Evolutionary conservation across 495 filamentous ascomycete genomes (phyloP).

Genomic region (Geoglossum glabrum): DNA sequence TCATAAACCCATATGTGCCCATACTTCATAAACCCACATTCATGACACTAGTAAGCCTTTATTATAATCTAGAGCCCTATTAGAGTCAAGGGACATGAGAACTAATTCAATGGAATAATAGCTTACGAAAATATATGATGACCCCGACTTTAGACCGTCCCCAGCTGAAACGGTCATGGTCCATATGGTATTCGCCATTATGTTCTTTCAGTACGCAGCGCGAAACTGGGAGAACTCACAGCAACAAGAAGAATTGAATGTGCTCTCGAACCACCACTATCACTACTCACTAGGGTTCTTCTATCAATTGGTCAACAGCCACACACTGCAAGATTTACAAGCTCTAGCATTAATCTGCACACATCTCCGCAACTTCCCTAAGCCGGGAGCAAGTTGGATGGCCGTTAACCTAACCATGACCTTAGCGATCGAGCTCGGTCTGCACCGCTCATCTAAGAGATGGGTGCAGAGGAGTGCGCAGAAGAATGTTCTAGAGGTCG

Average conservation of each 20-base stretch:
- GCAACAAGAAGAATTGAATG: conserved; percentile 31
- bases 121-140: conserved; percentile 42
- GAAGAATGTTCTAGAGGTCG: conserved; percentile 35
- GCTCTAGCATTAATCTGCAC: conserved; percentile 46
- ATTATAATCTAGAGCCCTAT: not conserved
- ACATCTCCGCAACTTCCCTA: conserved; percentile 58
- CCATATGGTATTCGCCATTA: conserved; percentile 59
- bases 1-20: conserved; percentile 50
- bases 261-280: conserved; percentile 50
- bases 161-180: conserved; percentile 46
- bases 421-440: conserved; percentile 47
- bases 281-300: conserved; percentile 50
- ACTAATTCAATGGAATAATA: conserved; percentile 14
- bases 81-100: not conserved
- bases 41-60: conserved; percentile 34
- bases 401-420: conserved; percentile 37
- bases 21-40: conserved; percentile 53
- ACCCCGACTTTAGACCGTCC: conserved; percentile 35
- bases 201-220: conserved; percentile 50
- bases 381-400: conserved; percentile 50
- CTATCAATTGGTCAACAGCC: conserved; percentile 35
- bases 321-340: conserved; percentile 43
- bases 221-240: conserved; percentile 32
- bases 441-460: conserved; percentile 48
- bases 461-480: conserved; percentile 29